Evolutionary conservation across 305 asterid genomes (phyloP), one percentile per base, ranked within the genome.

Genomic region (Lippia alba): DNA sequence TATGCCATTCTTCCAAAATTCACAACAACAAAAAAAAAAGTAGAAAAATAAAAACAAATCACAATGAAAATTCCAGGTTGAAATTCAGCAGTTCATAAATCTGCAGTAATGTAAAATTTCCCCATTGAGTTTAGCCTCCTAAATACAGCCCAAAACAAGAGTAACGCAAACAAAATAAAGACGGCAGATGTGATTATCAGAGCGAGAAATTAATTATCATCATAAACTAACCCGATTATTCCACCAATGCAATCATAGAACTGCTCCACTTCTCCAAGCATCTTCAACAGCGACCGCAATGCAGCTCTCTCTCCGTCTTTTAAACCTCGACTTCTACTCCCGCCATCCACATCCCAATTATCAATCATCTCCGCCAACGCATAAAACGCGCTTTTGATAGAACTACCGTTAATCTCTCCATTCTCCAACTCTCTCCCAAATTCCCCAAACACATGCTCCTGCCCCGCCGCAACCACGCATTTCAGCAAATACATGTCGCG

Each of bases 191-290:
- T 24, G 30, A 68, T 67, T 15, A 67, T 53, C 48, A 58, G 53
- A 44, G 60, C 59, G 63, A 34, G 45, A 53, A 60, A 67, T 49
- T 14, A 58, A 58, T 61, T 18, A 64, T 44, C 49, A 44, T 3
- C 12, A 3, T 39, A 68, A 51, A 75, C 95, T 84, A 69, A 94
- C 98, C 99, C 99, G 49, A 94, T 85, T 63, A 90, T 88, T 71
- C 99, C 99, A 70, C 99, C 98, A 76, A 94, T 90, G 80, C 96
- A 91, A 65, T 94, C 94, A 78, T 92, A 94, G 79, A 94, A 92
- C 72, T 78, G 84, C 80, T 94, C 99, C 33, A 90, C 86, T 56
- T 94, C 96, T 48, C 85, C 90, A 24, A 94, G 91, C 82, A 82
- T 84, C 79, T 85, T 90, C 88, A 92, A 64, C 84, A 92, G 69